These are phyloP conservation scores for Nemania abortiva DNA, from an alignment of 2,329 filamentous ascomycete species.

Conservation along the genomic window DNA sequence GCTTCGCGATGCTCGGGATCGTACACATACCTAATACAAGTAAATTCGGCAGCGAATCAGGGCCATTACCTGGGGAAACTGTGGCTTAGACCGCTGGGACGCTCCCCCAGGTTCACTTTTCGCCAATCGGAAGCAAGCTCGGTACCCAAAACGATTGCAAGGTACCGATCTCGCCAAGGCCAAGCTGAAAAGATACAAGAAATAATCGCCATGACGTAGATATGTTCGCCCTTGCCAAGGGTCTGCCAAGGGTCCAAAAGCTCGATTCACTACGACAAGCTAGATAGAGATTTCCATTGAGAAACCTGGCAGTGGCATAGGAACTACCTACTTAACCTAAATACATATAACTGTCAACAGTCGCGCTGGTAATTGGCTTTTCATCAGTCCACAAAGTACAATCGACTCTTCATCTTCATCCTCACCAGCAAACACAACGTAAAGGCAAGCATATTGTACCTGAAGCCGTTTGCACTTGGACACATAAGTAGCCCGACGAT, in stretches of 20 bases:
- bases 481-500: neutral
- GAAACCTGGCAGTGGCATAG: conserved; percentile 12
- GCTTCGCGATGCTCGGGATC: neutral
- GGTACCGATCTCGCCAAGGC: neutral
- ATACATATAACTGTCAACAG: conserved; percentile 8
- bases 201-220: conserved; percentile 25
- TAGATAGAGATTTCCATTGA: neutral
- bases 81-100: conserved; percentile 10
- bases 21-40: neutral
- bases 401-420: neutral
- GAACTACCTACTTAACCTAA: neutral
- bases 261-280: conserved; percentile 2
- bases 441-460: conserved; percentile 2
- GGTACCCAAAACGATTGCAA: conserved; percentile 6
- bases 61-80: neutral
- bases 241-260: conserved; percentile 1
- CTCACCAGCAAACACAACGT: neutral
- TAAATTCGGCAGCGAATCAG: neutral
- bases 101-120: neutral
- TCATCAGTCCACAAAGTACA: neutral
- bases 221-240: conserved; percentile 10
- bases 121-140: conserved; percentile 13
- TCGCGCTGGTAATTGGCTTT: neutral
- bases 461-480: neutral
- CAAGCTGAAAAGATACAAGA: neutral